These are phyloP conservation scores for Croton laevigatus DNA, from an alignment of 441 rosid species.

Conservation along the genomic window DNA sequence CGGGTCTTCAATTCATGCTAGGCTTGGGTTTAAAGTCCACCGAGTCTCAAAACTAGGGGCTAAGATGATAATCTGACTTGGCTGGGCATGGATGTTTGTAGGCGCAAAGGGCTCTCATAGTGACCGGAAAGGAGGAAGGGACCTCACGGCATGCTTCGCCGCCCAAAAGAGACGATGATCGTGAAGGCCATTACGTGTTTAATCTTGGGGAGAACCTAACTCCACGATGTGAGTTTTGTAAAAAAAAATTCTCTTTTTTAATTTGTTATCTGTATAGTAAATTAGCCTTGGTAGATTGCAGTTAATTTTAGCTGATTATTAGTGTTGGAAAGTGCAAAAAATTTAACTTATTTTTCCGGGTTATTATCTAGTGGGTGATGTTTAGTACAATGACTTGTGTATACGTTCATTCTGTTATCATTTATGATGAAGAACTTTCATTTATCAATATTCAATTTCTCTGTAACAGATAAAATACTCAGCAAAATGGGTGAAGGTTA, in stretches of 20 bases:
- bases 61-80: constrained; percentile 10
- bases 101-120: constrained; percentile 37
- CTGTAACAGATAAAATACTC: constrained; percentile 64
- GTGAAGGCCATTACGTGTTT: constrained; percentile 77
- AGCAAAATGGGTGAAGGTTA: constrained; percentile 96
- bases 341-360: background rate
- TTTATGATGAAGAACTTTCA: constrained; percentile 7
- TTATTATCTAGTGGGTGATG: background rate
- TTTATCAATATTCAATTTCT: background rate
- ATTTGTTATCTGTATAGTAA: background rate
- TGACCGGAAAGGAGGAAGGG: constrained; percentile 27
- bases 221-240: constrained; percentile 59
- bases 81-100: constrained; percentile 30
- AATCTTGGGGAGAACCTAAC: constrained; percentile 77
- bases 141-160: constrained; percentile 47
- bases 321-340: background rate
- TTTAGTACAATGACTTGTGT: background rate
- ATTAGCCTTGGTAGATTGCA: background rate
- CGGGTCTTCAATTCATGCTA: background rate
- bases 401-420: background rate
- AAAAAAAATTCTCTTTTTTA: background rate
- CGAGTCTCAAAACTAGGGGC: background rate
- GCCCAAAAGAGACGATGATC: constrained; percentile 72
- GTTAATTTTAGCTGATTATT: background rate
- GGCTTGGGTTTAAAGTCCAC: constrained; percentile 20